Base-by-base conservation (phyloP, 306 rosid genomes). In the apple (Malus domestica) region DNA sequence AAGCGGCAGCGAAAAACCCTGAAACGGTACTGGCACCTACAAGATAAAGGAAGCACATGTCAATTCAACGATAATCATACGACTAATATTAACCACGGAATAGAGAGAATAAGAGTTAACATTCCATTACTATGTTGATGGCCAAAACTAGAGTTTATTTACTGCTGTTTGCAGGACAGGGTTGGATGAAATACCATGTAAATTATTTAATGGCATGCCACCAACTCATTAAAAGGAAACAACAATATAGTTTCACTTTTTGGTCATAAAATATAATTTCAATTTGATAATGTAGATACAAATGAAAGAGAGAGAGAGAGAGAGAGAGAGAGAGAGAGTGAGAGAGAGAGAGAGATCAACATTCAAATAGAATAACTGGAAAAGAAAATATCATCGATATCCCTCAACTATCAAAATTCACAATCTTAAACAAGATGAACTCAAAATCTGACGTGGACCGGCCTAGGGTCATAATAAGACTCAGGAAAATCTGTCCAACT, bases 1-100 rank as follows among this genome's bases (percentile, higher is more conserved):
- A 95, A 58, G 97, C 99, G 8, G 99, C 81, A 45, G 99, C 99
- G 0, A 92, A 92, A 67, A 95, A 90, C 64, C 99, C 99, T 22
- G 99, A 95, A 68, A 95, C 89, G 38, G 87, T 25, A 83, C 99
- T 95, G 58, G 99, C 99, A 81, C 90, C 97, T 95, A 78, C 20
- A 76, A 69, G 22, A 78, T 29, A 74, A 57, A 74, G 52, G 38
- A 68, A 72, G 45, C 11, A 58, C 5, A 70, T 29, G 55, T 74
- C 60, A 79, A 69, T 49, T 12, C 67, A 51, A 59, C n/a, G 38
- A 59, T 70, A 61, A 32, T 38, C 12, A 46, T 79, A 67, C 72
- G 27, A 74, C 32, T 58, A 11, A 51, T 73, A 29, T 54, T 68
- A 40, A 4, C 74, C 9, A n/a, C 5, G 0, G 12, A 65, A 23